Conservation (phyloP, 441 rosid species). For the Iberis amara region DNA sequence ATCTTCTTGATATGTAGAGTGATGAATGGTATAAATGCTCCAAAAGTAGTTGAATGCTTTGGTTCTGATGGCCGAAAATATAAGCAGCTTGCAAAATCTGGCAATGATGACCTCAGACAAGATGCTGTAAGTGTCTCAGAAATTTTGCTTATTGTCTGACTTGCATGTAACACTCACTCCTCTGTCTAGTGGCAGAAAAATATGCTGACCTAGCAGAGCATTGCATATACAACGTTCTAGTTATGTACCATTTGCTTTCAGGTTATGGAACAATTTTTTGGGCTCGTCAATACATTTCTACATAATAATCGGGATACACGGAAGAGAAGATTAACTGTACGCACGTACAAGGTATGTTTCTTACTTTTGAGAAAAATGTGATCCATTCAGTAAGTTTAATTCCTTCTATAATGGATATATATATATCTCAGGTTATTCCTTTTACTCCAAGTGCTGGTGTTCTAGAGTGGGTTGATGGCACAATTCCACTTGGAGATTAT, state of each 20-base stretch:
- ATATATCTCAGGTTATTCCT: conserved; percentile 67
- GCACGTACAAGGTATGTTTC: conserved; percentile 81
- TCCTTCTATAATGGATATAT: not conserved
- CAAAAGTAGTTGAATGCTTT: conserved; percentile 88
- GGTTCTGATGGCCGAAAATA: conserved; percentile 92
- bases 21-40: conserved; percentile 97
- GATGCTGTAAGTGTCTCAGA: conserved; percentile 72
- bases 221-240: conserved; percentile 21
- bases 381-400: conserved; percentile 19
- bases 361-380: conserved; percentile 11
- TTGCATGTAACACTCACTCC: too few species aligned
- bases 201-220: conserved; percentile 14
- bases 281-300: conserved; percentile 85
- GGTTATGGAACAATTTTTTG: conserved; percentile 99
- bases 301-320: conserved; percentile 77
- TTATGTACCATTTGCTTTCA: conserved; percentile 35
- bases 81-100: conserved; percentile 95
- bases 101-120: conserved; percentile 98
- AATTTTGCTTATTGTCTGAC: not conserved
- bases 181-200: conserved; percentile 6
- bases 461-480: conserved; percentile 98
- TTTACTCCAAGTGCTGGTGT: conserved; percentile 99
- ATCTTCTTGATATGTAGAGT: conserved; percentile 47
- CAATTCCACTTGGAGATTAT: conserved; percentile 94
- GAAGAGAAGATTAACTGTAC: conserved; percentile 85